Evolutionary conservation across 169 alveolate genomes (phyloP).

Genomic region (Cryptosporidium andersoni): DNA sequence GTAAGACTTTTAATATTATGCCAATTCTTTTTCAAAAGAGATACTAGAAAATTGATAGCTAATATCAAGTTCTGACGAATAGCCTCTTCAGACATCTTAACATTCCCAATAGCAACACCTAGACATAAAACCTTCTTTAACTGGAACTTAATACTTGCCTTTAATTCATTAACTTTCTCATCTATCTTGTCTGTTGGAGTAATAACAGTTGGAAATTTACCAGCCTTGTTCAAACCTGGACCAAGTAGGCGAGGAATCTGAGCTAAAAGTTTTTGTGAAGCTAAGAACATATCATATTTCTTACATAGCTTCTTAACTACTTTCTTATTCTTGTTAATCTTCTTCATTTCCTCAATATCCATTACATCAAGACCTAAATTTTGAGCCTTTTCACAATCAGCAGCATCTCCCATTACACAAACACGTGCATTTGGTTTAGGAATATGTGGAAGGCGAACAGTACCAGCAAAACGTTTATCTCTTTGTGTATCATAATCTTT

Average conservation of each 20-base stretch:
- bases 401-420: slow-evolving; percentile 99
- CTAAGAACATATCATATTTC: slow-evolving; percentile 95
- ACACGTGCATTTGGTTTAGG: slow-evolving; percentile 95
- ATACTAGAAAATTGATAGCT: slow-evolving; percentile 98
- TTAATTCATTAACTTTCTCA: slow-evolving; percentile 95
- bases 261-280: slow-evolving; percentile 97
- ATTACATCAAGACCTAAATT: slow-evolving; percentile 93
- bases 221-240: slow-evolving; percentile 98
- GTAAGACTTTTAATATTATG: slow-evolving; percentile 96
- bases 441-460: slow-evolving; percentile 96
- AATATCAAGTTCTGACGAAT: slow-evolving; percentile 95
- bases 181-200: slow-evolving; percentile 95
- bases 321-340: slow-evolving; percentile 98
- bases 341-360: slow-evolving; percentile 98
- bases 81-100: slow-evolving; percentile 96
- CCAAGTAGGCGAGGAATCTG: slow-evolving; percentile 99
- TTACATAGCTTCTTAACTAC: slow-evolving; percentile 96
- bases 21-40: slow-evolving; percentile 99
- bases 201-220: slow-evolving; percentile 98
- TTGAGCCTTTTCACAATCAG: slow-evolving; percentile 98
- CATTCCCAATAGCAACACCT: slow-evolving; percentile 99
- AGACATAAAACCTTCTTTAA: slow-evolving; percentile 95
- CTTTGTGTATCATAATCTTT: slow-evolving; percentile 99
- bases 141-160: slow-evolving; percentile 90
- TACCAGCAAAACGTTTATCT: slow-evolving; percentile 99